Evolutionary conservation across 805 yeast genomes (phyloP).

Genomic region (Brettanomyces bruxellensis): DNA sequence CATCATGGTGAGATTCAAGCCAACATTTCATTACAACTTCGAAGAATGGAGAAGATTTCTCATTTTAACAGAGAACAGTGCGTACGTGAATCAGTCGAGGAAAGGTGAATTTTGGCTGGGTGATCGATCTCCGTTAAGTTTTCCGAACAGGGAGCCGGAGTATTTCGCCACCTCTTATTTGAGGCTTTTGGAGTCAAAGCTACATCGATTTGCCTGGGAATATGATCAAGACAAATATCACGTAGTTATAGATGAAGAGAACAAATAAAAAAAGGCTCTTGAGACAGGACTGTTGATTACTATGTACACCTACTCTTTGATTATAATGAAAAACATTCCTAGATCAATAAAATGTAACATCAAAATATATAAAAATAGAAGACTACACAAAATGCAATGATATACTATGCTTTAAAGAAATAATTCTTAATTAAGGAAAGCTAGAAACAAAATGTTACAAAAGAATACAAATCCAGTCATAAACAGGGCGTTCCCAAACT

Average conservation of each 20-base stretch:
- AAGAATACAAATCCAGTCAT: neutral
- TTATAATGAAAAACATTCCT: too few species aligned
- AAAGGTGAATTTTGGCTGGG: slow-evolving; percentile 51
- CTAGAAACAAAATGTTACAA: neutral
- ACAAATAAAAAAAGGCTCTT: neutral
- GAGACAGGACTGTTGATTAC: too few species aligned
- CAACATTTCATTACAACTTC: slow-evolving; percentile 34
- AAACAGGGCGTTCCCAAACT: too few species aligned
- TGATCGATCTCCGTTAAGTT: slow-evolving; percentile 56
- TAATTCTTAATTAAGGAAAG: neutral
- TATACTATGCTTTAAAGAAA: neutral
- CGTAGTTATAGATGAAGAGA: neutral
- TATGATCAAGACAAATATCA: slow-evolving; percentile 9
- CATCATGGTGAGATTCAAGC: slow-evolving; percentile 29
- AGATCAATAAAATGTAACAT: too few species aligned
- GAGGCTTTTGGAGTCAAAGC: slow-evolving; percentile 15
- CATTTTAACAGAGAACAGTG: slow-evolving; percentile 20
- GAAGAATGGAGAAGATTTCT: slow-evolving; percentile 44
- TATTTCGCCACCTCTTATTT: slow-evolving; percentile 33
- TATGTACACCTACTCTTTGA: too few species aligned
- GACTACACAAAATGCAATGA: neutral
- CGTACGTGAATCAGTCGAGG: slow-evolving; percentile 3
- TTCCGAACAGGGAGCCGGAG: slow-evolving; percentile 61
- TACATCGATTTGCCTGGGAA: slow-evolving; percentile 18
- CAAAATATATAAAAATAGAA: too few species aligned